Conservation (phyloP, 2,329 filamentous ascomycete species). For the Aureobasidium sp. region DNA sequence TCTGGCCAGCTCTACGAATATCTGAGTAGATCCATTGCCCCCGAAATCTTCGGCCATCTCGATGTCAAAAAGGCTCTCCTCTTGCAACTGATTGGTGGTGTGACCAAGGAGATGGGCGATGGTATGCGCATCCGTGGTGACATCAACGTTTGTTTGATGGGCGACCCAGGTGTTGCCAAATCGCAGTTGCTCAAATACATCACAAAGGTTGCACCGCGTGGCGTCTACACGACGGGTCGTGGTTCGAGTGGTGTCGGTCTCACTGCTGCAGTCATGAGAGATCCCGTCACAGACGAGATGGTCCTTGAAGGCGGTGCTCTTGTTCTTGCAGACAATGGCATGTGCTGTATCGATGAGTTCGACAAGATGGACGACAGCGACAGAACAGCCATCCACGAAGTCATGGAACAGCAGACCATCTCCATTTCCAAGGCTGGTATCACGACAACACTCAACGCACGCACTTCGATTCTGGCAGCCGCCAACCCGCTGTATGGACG, state of each 20-base stretch:
- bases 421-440: conserved; percentile 72
- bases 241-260: conserved; percentile 68
- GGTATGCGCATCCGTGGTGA: conserved; percentile 98
- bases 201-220: conserved; percentile 91
- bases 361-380: conserved; percentile 73
- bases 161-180: conserved; percentile 98
- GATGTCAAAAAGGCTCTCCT: conserved; percentile 97
- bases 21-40: conserved; percentile 89
- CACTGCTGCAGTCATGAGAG: conserved; percentile 67
- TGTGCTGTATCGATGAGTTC: conserved; percentile 72
- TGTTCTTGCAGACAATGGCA: conserved; percentile 64
- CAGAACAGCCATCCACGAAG: conserved; percentile 66
- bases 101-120: conserved; percentile 92
- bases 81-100: conserved; percentile 90
- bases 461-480: conserved; percentile 89
- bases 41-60: conserved; percentile 91
- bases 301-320: conserved; percentile 67
- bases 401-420: conserved; percentile 74
- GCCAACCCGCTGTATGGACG: conserved; percentile 96
- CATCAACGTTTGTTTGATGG: conserved; percentile 98
- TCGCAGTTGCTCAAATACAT: conserved; percentile 90
- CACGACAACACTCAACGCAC: conserved; percentile 83
- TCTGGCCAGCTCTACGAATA: conserved; percentile 93
- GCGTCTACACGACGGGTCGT: conserved; percentile 68
- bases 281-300: conserved; percentile 63